These are phyloP conservation scores for Xylaria sp. DNA, from an alignment of 2,329 filamentous ascomycete genomes.

Conservation along the genomic window DNA sequence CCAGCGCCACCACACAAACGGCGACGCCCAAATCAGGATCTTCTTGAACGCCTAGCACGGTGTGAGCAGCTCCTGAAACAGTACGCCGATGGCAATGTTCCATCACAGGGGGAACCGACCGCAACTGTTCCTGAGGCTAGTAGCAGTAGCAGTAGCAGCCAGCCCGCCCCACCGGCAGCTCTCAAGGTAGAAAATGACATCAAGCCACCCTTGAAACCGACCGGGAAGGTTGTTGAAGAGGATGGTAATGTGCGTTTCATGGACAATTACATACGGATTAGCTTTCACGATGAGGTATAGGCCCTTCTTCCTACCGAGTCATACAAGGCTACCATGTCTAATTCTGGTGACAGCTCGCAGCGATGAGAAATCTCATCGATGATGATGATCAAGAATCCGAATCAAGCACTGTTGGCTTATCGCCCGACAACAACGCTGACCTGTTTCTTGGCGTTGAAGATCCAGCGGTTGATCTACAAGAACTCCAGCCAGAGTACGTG, in stretches of 20 bases:
- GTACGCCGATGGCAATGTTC: slow-evolving; percentile 26
- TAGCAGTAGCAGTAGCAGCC: background rate
- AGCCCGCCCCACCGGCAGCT: background rate
- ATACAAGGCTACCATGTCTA: background rate
- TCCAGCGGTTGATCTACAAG: slow-evolving; percentile 17
- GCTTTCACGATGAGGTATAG: slow-evolving; percentile 29
- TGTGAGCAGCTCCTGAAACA: slow-evolving; percentile 32
- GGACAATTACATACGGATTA: slow-evolving; percentile 29
- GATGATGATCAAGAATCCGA: slow-evolving; percentile 27
- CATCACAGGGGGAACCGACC: background rate
- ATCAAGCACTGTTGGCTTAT: slow-evolving; percentile 4
- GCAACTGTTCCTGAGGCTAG: background rate
- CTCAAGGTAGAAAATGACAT: background rate
- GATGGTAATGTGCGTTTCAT: slow-evolving; percentile 29
- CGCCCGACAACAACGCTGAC: slow-evolving; percentile 25
- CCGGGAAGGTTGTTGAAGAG: slow-evolving; percentile 27
- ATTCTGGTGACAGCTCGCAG: slow-evolving; percentile 20
- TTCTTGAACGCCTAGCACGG: slow-evolving; percentile 29
- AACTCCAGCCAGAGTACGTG: slow-evolving; percentile 30
- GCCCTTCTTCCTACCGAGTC: background rate
- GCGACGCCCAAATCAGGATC: slow-evolving; percentile 30
- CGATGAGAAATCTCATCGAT: slow-evolving; percentile 28
- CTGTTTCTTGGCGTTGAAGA: slow-evolving; percentile 28
- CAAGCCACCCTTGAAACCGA: background rate
- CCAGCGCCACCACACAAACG: slow-evolving; percentile 28